Evolutionary conservation across 2,329 filamentous ascomycete genomes (phyloP).

Genomic region (Venturiaceae sp.): DNA sequence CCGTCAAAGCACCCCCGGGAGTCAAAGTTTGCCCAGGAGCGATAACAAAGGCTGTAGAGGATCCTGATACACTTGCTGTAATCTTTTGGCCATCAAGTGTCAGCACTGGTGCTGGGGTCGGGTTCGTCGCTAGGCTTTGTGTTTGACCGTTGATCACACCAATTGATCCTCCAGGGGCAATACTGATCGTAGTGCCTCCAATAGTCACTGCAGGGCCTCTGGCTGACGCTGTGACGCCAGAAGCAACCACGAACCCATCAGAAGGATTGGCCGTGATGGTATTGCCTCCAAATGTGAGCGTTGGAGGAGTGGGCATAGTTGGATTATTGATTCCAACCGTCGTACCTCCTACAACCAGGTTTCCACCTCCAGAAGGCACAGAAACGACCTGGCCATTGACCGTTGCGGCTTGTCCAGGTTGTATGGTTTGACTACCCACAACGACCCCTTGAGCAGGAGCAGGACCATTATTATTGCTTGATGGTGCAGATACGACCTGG

Average conservation of each 20-base stretch:
- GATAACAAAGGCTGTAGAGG: conserved; percentile 22
- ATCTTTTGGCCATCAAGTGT: not conserved
- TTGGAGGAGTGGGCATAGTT: not conserved
- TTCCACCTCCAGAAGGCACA: not conserved
- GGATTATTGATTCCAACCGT: conserved; percentile 7
- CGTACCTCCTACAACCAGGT: not conserved
- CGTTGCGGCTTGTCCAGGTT: not conserved
- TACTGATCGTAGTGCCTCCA: conserved; percentile 4
- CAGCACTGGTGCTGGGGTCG: not conserved
- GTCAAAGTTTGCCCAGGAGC: conserved; percentile 23
- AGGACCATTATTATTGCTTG: not conserved
- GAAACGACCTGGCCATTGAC: conserved; percentile 4
- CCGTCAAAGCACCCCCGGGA: conserved; percentile 17
- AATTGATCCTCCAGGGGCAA: not conserved
- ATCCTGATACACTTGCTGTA: conserved; percentile 7
- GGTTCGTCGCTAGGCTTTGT: not conserved
- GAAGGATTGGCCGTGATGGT: conserved; percentile 8
- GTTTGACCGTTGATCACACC: conserved; percentile 1
- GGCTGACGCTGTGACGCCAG: conserved; percentile 1
- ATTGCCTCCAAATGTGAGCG: conserved; percentile 20
- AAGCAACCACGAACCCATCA: not conserved
- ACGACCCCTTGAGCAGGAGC: not conserved
- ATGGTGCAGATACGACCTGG: not conserved
- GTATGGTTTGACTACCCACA: not conserved
- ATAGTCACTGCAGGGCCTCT: conserved; percentile 7